A percentile compares a stretch with the other conserved stretches of the same genome.
Evolutionary conservation across 2,329 filamentous ascomycete species (phyloP).

Genomic region (Grosmannia penicillata): DNA sequence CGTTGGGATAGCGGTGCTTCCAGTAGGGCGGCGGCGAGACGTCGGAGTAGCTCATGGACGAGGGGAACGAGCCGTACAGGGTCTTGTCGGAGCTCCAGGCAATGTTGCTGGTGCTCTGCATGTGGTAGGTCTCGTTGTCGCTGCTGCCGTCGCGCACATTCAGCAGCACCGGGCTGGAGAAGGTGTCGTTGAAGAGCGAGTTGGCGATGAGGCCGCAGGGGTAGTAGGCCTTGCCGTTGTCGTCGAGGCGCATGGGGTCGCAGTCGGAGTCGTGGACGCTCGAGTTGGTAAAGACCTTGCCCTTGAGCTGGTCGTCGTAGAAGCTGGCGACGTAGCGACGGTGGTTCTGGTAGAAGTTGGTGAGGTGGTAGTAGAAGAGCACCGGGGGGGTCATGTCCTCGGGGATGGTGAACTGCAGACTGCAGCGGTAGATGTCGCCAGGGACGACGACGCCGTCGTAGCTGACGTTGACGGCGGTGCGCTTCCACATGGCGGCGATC

Average conservation of each 20-base stretch:
- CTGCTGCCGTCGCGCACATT: conserved; percentile 28
- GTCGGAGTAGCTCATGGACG: conserved; percentile 47
- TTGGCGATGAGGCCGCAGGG: conserved; percentile 95
- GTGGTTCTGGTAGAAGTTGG: conserved; percentile 98
- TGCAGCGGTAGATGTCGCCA: conserved; percentile 40
- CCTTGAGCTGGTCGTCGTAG: conserved; percentile 66
- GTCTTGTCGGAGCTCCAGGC: conserved; percentile 75
- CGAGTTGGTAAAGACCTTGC: conserved; percentile 41
- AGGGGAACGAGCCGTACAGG: conserved; percentile 49
- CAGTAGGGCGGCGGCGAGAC: conserved; percentile 82
- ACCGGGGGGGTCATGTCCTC: conserved; percentile 69
- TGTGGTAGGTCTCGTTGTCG: conserved; percentile 46
- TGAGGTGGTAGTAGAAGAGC: conserved; percentile 86
- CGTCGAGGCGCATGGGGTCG: conserved; percentile 48
- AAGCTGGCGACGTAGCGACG: conserved; percentile 89
- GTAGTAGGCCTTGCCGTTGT: conserved; percentile 60
- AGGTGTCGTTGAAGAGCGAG: conserved; percentile 92
- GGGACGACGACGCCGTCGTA: conserved; percentile 22
- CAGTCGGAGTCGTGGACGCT: conserved; percentile 58
- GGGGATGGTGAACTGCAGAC: conserved; percentile 63
- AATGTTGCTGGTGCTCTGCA: conserved; percentile 62
- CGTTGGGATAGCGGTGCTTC: conserved; percentile 51
- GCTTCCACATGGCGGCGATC: conserved; percentile 23
- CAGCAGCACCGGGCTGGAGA: conserved; percentile 47
- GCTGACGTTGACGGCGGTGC: conserved; percentile 22